These are phyloP conservation scores for Limonium bicolor DNA, from an alignment of 148 eudicot genomes.

Conservation along the genomic window DNA sequence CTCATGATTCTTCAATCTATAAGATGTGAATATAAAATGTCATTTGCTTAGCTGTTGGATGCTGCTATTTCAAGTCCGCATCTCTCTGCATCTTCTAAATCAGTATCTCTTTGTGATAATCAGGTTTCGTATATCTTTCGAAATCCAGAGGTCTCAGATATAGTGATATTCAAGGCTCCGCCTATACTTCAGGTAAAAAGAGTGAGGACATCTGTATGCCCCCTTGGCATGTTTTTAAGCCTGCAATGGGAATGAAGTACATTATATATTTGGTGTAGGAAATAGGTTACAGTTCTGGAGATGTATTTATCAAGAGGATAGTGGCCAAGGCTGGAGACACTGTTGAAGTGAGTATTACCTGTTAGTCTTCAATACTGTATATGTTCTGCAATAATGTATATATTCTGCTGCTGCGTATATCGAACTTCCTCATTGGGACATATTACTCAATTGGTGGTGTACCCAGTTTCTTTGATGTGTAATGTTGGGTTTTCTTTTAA, in stretches of 20 bases:
- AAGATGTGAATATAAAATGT: too few relatives aligned
- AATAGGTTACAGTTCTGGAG: constrained; percentile 48
- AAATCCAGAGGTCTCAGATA: constrained; percentile 69
- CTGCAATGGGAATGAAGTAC: neutral
- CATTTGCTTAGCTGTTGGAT: too few relatives aligned
- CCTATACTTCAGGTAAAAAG: constrained; percentile 54
- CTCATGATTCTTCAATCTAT: too few relatives aligned
- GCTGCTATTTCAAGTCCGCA: too few relatives aligned
- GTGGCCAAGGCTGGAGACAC: constrained; percentile 80
- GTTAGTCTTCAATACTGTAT: neutral
- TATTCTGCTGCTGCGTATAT: too few relatives aligned
- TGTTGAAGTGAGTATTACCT: constrained; percentile 58
- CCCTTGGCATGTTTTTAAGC: neutral
- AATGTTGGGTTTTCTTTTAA: too few relatives aligned
- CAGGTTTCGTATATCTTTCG: constrained; percentile 80
- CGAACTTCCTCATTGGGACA: too few relatives aligned
- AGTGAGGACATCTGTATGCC: neutral
- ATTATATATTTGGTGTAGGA: constrained; percentile 19
- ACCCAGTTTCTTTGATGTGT: too few relatives aligned
- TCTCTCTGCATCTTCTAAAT: too few relatives aligned
- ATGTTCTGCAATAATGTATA: too few relatives aligned
- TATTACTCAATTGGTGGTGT: too few relatives aligned
- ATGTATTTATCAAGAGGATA: constrained; percentile 67
- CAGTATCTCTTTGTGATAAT: too few relatives aligned
- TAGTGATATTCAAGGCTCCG: constrained; percentile 76